phyloP scores from a whole-genome alignment of 164 flowering plant genomes.

The Annona cherimola region DNA sequence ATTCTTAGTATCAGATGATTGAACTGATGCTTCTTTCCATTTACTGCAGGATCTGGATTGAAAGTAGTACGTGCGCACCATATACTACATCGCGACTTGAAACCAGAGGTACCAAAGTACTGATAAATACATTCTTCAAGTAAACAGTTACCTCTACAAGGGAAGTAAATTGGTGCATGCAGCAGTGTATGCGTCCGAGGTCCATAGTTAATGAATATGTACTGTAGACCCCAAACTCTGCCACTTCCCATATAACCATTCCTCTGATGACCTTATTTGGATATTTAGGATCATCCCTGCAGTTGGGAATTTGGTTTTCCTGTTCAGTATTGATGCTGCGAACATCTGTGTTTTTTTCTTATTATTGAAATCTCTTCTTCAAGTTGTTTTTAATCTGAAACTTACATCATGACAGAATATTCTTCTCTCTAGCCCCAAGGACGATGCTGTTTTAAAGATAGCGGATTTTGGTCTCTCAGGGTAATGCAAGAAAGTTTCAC shows the following conservation, averaged over 20 bases:
- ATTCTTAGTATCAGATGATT: background rate
- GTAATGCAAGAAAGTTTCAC: slow-evolving; percentile 20
- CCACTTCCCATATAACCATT: no score
- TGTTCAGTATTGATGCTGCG: no score
- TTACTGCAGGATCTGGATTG: slow-evolving; percentile 53
- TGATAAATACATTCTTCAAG: no score
- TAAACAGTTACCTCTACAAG: no score
- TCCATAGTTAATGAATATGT: no score
- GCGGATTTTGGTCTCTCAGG: slow-evolving; percentile 72
- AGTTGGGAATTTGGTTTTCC: background rate
- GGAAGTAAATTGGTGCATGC: no score
- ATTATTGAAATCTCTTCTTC: no score
- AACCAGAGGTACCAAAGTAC: slow-evolving; percentile 49
- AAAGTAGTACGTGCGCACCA: slow-evolving; percentile 43
- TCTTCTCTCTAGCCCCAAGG: slow-evolving; percentile 34
- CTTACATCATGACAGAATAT: slow-evolving; percentile 43
- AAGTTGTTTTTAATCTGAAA: background rate
- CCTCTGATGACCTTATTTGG: no score
- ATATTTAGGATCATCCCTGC: no score
- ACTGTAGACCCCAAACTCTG: no score
- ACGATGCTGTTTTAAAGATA: slow-evolving; percentile 49
- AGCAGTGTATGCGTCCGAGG: no score
- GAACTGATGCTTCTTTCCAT: slow-evolving; percentile 3
- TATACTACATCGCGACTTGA: slow-evolving; percentile 61
- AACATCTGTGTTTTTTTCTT: no score